phyloP scores from a whole-genome alignment of 2,329 filamentous ascomycete species.

The Delphinella strobiligena region DNA sequence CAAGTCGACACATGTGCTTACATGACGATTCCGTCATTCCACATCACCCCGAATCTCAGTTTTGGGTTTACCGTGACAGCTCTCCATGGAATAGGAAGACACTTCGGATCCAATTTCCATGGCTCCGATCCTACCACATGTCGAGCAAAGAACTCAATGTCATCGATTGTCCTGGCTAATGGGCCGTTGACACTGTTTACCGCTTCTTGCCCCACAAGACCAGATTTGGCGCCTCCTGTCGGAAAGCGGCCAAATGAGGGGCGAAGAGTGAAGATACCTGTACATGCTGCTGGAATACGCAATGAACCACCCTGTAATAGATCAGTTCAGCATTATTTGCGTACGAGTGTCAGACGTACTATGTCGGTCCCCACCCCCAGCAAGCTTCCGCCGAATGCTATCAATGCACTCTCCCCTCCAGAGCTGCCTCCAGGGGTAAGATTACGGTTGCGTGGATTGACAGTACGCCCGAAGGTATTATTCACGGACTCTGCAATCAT shows the following conservation, averaged over 20 bases:
- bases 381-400: conserved; percentile 46
- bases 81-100: conserved; percentile 43
- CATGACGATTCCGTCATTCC: conserved; percentile 47
- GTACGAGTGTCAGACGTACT: conserved; percentile 19
- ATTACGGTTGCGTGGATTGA: conserved; percentile 48
- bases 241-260: conserved; percentile 50
- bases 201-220: conserved; percentile 53
- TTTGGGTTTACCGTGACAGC: conserved; percentile 30
- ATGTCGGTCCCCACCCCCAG: conserved; percentile 56
- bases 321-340: background rate
- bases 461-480: conserved; percentile 47
- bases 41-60: conserved; percentile 48
- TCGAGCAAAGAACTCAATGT: conserved; percentile 33
- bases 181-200: conserved; percentile 54
- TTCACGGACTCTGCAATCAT: conserved; percentile 59
- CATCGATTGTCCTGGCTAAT: conserved; percentile 43
- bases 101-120: conserved; percentile 41
- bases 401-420: conserved; percentile 54
- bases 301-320: conserved; percentile 35
- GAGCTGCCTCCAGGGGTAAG: conserved; percentile 54
- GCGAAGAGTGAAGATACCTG: conserved; percentile 45
- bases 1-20: background rate
- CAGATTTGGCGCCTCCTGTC: conserved; percentile 40
- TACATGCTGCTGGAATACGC: conserved; percentile 44
- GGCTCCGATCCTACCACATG: conserved; percentile 33